These are phyloP conservation scores for Diaporthe vaccinii DNA, from an alignment of 2,329 filamentous ascomycete species.

Conservation along the genomic window DNA sequence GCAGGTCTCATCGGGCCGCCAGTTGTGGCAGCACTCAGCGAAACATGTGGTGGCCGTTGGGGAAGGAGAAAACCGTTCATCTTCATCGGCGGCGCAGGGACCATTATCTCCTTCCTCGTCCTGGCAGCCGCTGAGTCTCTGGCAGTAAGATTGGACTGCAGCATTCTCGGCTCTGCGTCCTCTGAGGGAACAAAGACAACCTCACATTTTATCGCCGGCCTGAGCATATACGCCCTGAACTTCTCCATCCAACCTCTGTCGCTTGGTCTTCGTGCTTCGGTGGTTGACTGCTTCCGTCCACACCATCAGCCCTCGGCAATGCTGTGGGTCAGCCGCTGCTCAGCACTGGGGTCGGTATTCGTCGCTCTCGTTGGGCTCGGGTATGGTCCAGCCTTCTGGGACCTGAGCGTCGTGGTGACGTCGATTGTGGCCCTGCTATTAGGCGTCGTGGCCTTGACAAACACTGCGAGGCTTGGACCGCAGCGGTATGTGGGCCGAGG, in stretches of 20 bases:
- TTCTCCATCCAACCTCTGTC: conserved; percentile 23
- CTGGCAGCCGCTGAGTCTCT: neutral
- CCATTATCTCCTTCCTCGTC: conserved; percentile 15
- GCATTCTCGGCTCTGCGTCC: neutral
- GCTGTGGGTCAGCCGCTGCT: conserved; percentile 26
- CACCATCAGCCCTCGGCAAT: conserved; percentile 8
- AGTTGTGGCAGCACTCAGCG: conserved; percentile 11
- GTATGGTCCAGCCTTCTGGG: conserved; percentile 20
- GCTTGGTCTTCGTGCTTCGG: conserved; percentile 9
- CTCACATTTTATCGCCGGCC: neutral
- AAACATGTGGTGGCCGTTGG: neutral
- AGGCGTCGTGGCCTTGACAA: conserved; percentile 15
- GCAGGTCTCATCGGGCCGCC: conserved; percentile 22
- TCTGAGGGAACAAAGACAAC: neutral
- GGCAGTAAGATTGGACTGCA: neutral
- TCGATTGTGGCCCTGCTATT: neutral
- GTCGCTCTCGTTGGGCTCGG: conserved; percentile 6
- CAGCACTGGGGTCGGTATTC: conserved; percentile 10
- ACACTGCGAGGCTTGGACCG: neutral
- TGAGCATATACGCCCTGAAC: conserved; percentile 15
- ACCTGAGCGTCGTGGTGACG: conserved; percentile 4
- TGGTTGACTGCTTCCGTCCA: conserved; percentile 16
- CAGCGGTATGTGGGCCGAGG: neutral
- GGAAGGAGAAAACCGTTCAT: conserved; percentile 13
- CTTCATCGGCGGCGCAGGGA: conserved; percentile 3